Percentiles rank a stretch among this genome's conserved stretches.
Evolutionary conservation across 2,329 filamentous ascomycete species (phyloP).

Genomic region (Xylaria digitata): DNA sequence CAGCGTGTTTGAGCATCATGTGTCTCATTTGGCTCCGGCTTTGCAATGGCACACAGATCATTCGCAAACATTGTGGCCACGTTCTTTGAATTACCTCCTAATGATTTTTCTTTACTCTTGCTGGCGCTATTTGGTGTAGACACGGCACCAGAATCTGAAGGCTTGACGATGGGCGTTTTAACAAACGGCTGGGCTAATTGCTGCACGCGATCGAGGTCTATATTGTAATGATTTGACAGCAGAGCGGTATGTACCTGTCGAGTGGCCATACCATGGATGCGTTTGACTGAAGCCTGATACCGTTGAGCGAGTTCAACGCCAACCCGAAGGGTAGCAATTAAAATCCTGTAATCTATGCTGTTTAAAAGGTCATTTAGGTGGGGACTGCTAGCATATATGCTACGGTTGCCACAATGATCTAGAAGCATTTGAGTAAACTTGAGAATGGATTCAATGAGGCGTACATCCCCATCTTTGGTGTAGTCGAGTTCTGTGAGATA

Average conservation of each 20-base stretch:
- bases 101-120: slow-evolving; percentile 81
- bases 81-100: slow-evolving; percentile 56
- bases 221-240: slow-evolving; percentile 85
- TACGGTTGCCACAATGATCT: slow-evolving; percentile 96
- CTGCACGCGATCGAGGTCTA: slow-evolving; percentile 82
- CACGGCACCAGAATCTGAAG: slow-evolving; percentile 63
- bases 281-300: slow-evolving; percentile 89
- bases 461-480: slow-evolving; percentile 78
- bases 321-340: slow-evolving; percentile 82
- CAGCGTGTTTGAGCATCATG: slow-evolving; percentile 59
- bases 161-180: slow-evolving; percentile 71
- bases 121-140: slow-evolving; percentile 64
- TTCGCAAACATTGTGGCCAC: slow-evolving; percentile 78
- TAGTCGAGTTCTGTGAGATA: slow-evolving; percentile 71
- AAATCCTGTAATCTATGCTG: slow-evolving; percentile 81
- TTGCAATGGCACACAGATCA: slow-evolving; percentile 81
- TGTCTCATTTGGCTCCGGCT: slow-evolving; percentile 60
- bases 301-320: slow-evolving; percentile 88
- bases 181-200: slow-evolving; percentile 85
- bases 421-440: slow-evolving; percentile 88
- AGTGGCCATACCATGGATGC: slow-evolving; percentile 69
- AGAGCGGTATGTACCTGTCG: slow-evolving; percentile 77
- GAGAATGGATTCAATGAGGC: slow-evolving; percentile 82
- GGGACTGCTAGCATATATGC: slow-evolving; percentile 92
- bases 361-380: slow-evolving; percentile 91